A percentile compares a stretch with the other conserved stretches of the same genome.
Evolutionary conservation across 768 basidiomycete genomes (phyloP).

Genomic region (Tubosaeta sp.): DNA sequence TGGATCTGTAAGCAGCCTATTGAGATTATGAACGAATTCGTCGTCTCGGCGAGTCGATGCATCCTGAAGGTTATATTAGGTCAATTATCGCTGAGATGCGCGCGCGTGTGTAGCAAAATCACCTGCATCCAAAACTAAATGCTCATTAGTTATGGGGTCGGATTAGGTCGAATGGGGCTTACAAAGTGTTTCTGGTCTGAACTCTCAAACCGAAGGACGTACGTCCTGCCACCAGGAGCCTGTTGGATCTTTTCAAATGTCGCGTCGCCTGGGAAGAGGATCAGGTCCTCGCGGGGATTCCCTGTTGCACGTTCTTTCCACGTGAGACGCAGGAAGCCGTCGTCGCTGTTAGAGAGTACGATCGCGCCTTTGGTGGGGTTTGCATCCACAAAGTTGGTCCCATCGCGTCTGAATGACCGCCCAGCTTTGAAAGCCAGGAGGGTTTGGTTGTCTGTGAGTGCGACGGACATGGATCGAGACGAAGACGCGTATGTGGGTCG

Average conservation of each 20-base stretch:
- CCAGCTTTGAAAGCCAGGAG: slow-evolving; percentile 64
- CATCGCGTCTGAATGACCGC: slow-evolving; percentile 64
- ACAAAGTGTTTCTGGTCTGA: slow-evolving; percentile 90
- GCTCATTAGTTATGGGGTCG: background rate
- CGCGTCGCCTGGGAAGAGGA: slow-evolving; percentile 85
- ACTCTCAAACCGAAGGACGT: slow-evolving; percentile 88
- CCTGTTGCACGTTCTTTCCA: slow-evolving; percentile 74
- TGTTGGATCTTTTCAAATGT: slow-evolving; percentile 72
- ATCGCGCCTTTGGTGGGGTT: slow-evolving; percentile 70
- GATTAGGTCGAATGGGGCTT: slow-evolving; percentile 26
- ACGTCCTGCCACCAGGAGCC: slow-evolving; percentile 63
- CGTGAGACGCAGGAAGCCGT: slow-evolving; percentile 71
- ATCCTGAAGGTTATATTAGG: too few relatives aligned
- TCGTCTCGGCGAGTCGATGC: slow-evolving; percentile 62
- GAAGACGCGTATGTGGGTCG: slow-evolving; percentile 17
- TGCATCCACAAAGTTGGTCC: slow-evolving; percentile 65
- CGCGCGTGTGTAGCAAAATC: too few relatives aligned
- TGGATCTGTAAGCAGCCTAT: slow-evolving; percentile 64
- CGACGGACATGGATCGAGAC: slow-evolving; percentile 14
- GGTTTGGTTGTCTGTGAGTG: slow-evolving; percentile 27
- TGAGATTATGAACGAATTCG: slow-evolving; percentile 71
- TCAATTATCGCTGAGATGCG: too few relatives aligned
- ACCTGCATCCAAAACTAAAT: slow-evolving; percentile 88
- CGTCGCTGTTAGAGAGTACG: slow-evolving; percentile 62
- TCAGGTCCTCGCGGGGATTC: slow-evolving; percentile 70